Evolutionary conservation across 164 flowering plant genomes (phyloP).

Genomic region (Vitis rotundifolia): DNA sequence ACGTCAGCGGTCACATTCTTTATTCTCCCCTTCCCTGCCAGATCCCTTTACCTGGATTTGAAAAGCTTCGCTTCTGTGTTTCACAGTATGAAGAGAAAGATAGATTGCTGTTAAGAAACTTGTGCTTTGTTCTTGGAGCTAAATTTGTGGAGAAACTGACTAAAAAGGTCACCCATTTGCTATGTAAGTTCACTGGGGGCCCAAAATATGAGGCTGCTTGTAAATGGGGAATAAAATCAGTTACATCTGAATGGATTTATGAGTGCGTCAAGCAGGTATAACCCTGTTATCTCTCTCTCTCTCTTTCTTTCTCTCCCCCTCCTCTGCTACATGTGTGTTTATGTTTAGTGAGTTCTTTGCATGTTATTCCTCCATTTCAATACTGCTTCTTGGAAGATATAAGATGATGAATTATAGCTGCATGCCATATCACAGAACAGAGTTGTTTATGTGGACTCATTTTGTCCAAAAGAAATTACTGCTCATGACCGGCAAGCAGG

Average conservation of each 20-base stretch:
- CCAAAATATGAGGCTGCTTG: slow-evolving; percentile 87
- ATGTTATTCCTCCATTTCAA: neutral
- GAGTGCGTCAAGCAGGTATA: slow-evolving; percentile 83
- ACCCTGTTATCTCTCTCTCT: slow-evolving; percentile 1
- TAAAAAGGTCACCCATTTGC: slow-evolving; percentile 77
- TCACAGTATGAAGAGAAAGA: slow-evolving; percentile 93
- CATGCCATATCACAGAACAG: slow-evolving; percentile 45
- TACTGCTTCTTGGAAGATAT: neutral
- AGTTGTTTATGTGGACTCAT: slow-evolving; percentile 53
- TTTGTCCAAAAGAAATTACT: slow-evolving; percentile 68
- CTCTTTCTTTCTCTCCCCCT: neutral
- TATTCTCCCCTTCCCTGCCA: slow-evolving; percentile 89
- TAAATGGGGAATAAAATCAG: slow-evolving; percentile 70
- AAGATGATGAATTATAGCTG: neutral
- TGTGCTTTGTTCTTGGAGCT: slow-evolving; percentile 86
- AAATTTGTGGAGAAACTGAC: slow-evolving; percentile 69
- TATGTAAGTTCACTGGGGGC: slow-evolving; percentile 84
- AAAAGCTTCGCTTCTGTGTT: slow-evolving; percentile 66
- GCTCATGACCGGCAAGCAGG: slow-evolving; percentile 73
- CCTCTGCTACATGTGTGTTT: neutral
- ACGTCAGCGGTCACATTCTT: slow-evolving; percentile 75
- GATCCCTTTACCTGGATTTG: slow-evolving; percentile 83
- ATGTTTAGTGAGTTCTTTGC: neutral
- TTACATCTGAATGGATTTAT: slow-evolving; percentile 84
- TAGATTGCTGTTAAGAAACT: slow-evolving; percentile 65